Conservation (phyloP, 179 eudicot genomes). For the Heliamphora pulchella region DNA sequence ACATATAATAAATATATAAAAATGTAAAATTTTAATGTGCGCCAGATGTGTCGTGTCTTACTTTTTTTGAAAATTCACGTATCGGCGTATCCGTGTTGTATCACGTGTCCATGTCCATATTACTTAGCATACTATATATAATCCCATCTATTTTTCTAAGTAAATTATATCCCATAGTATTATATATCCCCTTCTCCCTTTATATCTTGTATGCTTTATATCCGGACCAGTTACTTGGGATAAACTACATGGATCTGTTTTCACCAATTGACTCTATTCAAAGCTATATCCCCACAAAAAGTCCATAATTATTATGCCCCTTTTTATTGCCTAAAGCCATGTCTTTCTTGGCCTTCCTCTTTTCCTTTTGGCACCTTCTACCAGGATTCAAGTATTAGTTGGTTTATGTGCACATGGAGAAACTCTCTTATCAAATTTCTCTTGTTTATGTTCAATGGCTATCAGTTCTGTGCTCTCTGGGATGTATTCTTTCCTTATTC, state of each 20-base stretch:
- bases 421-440: background rate
- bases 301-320: background rate
- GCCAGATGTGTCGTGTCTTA: too few relatives aligned
- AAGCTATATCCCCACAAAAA: background rate
- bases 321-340: background rate
- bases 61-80: too few relatives aligned
- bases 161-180: too few relatives aligned
- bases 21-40: too few relatives aligned
- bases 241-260: background rate
- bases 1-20: too few relatives aligned
- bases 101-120: too few relatives aligned
- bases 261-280: background rate
- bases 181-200: too few relatives aligned
- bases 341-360: background rate
- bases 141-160: too few relatives aligned
- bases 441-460: background rate
- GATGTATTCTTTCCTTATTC: background rate
- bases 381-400: background rate
- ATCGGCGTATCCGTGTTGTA: too few relatives aligned
- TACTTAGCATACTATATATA: too few relatives aligned
- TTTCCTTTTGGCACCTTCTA: background rate
- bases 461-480: background rate
- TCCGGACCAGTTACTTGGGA: background rate
- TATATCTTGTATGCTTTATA: too few relatives aligned
- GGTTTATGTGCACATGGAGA: constrained; percentile 4